A percentile compares a stretch with the other conserved stretches of the same genome.
phyloP scores from a whole-genome alignment of 2,329 filamentous ascomycete species.

The Penicillium sp. region DNA sequence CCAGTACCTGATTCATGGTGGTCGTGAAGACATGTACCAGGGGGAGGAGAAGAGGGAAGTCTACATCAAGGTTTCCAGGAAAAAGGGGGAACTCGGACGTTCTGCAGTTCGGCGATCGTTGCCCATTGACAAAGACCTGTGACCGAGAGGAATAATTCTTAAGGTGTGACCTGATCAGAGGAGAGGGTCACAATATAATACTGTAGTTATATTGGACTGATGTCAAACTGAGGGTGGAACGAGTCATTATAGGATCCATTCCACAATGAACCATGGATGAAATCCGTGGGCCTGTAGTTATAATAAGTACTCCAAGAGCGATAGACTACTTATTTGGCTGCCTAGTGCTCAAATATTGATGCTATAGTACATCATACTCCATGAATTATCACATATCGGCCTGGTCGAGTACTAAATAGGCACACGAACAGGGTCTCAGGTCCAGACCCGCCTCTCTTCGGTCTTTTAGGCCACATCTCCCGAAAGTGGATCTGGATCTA shows the following conservation, averaged over 20 bases:
- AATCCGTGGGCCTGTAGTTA: neutral
- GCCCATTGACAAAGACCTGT: conserved; percentile 3
- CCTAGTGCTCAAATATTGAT: neutral
- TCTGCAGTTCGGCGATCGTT: conserved; percentile 14
- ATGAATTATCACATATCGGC: neutral
- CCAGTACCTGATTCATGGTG: conserved; percentile 25
- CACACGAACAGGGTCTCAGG: conserved; percentile 13
- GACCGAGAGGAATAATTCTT: neutral
- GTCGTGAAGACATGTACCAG: conserved; percentile 1
- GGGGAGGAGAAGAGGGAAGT: neutral
- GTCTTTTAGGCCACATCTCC: conserved; percentile 13
- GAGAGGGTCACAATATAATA: neutral
- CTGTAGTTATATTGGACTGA: neutral
- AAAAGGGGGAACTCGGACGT: conserved; percentile 9
- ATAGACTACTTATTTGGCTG: neutral
- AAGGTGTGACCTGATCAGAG: neutral
- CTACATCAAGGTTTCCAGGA: conserved; percentile 6
- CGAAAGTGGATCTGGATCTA: conserved; percentile 11
- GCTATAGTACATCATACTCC: too few species aligned
- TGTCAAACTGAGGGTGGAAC: conserved; percentile 2
- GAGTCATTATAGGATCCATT: neutral
- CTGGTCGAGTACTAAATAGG: conserved; percentile 8
- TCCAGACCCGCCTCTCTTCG: conserved; percentile 2
- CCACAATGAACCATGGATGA: neutral
- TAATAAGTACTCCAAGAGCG: neutral